Evolutionary conservation across 2,329 filamentous ascomycete species (phyloP).

Genomic region (Neodidymelliopsis sp.): DNA sequence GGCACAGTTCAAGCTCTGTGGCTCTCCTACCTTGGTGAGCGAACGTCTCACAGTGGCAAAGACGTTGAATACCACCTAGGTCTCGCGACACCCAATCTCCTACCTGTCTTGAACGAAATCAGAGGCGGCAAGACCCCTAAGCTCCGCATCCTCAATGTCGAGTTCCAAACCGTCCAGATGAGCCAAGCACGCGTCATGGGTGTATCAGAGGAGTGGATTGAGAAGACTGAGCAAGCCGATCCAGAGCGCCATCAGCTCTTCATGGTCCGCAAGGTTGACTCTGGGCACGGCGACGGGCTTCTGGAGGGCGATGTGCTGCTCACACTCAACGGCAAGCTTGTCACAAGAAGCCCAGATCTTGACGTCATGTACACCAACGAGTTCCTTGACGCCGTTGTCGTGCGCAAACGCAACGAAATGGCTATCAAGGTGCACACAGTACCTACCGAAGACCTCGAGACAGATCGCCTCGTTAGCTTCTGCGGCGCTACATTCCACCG

Average conservation of each 20-base stretch:
- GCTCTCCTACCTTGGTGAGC: slow-evolving; percentile 95
- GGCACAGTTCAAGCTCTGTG: slow-evolving; percentile 94
- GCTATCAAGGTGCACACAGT: slow-evolving; percentile 82
- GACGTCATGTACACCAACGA: slow-evolving; percentile 97
- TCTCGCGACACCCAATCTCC: slow-evolving; percentile 83
- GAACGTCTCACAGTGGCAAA: slow-evolving; percentile 77
- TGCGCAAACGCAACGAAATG: slow-evolving; percentile 84
- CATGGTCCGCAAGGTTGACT: slow-evolving; percentile 92
- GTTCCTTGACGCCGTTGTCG: slow-evolving; percentile 80
- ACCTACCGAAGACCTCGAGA: slow-evolving; percentile 88
- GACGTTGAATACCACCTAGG: slow-evolving; percentile 98
- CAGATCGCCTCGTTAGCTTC: slow-evolving; percentile 89
- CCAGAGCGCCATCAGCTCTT: slow-evolving; percentile 94
- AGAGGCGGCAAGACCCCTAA: slow-evolving; percentile 80
- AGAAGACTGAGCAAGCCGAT: slow-evolving; percentile 86
- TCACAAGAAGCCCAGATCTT: slow-evolving; percentile 90
- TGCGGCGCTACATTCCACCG: slow-evolving; percentile 93
- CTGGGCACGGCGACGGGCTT: slow-evolving; percentile 68
- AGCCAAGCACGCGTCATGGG: slow-evolving; percentile 97
- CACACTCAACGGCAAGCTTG: slow-evolving; percentile 87
- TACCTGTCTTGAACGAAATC: slow-evolving; percentile 88
- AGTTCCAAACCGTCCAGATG: slow-evolving; percentile 96
- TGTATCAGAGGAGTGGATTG: slow-evolving; percentile 93
- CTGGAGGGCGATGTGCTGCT: slow-evolving; percentile 92
- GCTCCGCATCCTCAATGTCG: slow-evolving; percentile 89